Evolutionary conservation across 371 early-diverging fungal species (phyloP).

Genomic region (Mucor ambiguus): DNA sequence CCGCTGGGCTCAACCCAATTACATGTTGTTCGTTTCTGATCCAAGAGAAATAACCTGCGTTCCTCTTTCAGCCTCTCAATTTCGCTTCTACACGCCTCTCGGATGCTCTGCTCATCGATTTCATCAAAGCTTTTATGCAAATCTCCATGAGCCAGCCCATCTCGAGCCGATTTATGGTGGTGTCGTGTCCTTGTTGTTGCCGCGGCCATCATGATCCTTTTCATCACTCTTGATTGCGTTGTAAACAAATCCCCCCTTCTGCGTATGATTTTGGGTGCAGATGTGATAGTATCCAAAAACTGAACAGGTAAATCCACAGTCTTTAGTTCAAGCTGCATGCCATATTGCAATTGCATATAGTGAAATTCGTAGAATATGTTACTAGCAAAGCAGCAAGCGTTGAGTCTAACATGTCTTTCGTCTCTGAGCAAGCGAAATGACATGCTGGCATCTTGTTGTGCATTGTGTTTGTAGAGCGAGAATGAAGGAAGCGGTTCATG

Average conservation of each 20-base stretch:
- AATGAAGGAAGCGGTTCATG: conserved; percentile 17
- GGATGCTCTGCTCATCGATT: background rate
- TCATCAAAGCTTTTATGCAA: background rate
- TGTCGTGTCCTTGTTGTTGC: background rate
- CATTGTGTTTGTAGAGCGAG: background rate
- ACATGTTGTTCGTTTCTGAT: conserved; percentile 1
- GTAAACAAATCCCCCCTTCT: background rate
- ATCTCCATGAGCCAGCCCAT: background rate
- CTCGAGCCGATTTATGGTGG: background rate
- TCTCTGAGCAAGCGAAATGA: conserved; percentile 13
- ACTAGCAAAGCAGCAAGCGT: background rate
- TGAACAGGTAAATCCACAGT: background rate
- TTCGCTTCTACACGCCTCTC: background rate
- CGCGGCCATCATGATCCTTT: background rate
- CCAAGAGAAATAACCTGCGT: background rate
- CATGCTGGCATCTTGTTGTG: background rate
- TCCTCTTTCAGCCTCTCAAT: conserved; percentile 7
- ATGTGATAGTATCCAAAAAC: background rate
- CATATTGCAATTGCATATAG: background rate
- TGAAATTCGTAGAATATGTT: background rate
- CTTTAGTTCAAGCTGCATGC: background rate
- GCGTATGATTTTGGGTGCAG: conserved; percentile 8
- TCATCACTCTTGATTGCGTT: background rate
- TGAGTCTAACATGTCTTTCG: conserved; percentile 5
- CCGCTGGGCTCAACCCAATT: conserved; percentile 14